Evolutionary conservation across 345 rosid species (phyloP), one percentile per base, ranked within the genome.

Genomic region (Anacardium occidentale): DNA sequence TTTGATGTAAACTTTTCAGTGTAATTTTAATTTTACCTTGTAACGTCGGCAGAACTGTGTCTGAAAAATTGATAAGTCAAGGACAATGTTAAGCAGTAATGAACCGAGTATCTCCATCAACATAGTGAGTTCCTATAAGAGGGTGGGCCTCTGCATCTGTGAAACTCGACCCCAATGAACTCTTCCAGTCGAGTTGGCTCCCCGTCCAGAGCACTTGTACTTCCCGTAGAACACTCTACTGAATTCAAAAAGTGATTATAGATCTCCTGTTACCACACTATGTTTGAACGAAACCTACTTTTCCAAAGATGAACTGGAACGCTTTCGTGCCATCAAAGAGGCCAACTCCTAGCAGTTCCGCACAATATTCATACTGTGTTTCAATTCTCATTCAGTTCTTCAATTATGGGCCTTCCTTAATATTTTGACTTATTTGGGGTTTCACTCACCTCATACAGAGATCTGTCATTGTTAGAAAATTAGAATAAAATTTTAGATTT

Each of bases 241-340:
- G 83, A 68, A 24, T 45, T 47, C 14, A 20, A 53, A 48, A 29
- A 29, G 32, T 3, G n/a, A n/a, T n/a, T n/a, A n/a, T n/a, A n/a
- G n/a, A n/a, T n/a, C 82, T n/a, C 91, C 93, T 0, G 78, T 84
- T 2, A 89, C 77, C 47, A 60, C 59, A 56, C 86, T 72, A 45
- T 85, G 76, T 57, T 85, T 84, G 81, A 89, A 87, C 2, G 91
- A 89, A 89, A 85, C 54, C 91, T 90, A 67, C 85, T 29, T 86
- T 29, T 66, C 80, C 72, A 77, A 0, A 1, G 88, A 61, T 7
- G 82, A 64, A 22, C 47, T 78, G 25, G 79, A 79, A 5, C 91
- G 77, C 64, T 87, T 84, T 76, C 85, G 91, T 1, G 90, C 91
- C 4, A 90, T 86, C 10, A 89, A 29, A 0, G 86, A 84, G 8